Conservation (phyloP, 306 rosid genomes). For the Lathyrus sativus region DNA sequence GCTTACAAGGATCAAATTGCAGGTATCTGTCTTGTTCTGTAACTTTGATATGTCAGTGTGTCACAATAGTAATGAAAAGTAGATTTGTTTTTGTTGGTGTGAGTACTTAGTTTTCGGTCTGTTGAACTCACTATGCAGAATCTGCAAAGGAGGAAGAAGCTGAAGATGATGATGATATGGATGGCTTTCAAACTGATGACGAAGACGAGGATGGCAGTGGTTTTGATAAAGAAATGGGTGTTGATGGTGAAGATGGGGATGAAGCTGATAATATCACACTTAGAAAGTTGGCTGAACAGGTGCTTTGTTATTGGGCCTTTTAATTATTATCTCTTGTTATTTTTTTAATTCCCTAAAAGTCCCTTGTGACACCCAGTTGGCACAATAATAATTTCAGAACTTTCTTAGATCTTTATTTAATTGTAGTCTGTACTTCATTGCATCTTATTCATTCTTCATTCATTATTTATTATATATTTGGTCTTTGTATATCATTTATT, state of each 20-base stretch:
- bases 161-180: constrained; percentile 82
- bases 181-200: constrained; percentile 85
- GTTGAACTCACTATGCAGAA: constrained; percentile 51
- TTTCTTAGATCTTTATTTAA: no score
- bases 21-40: constrained; percentile 48
- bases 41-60: constrained; percentile 14
- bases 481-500: neutral
- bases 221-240: constrained; percentile 94
- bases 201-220: constrained; percentile 83
- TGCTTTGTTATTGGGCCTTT: constrained; percentile 24
- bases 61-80: neutral
- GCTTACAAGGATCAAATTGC: constrained; percentile 95
- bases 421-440: neutral
- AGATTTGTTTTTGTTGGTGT: constrained; percentile 22
- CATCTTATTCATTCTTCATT: neutral
- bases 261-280: constrained; percentile 72
- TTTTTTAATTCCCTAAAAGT: no score
- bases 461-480: neutral
- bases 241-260: constrained; percentile 82
- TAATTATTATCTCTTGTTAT: no score
- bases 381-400: no score
- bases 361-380: no score
- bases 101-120: constrained; percentile 24
- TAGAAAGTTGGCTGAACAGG: constrained; percentile 93
- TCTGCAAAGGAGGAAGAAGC: constrained; percentile 89